Base-by-base conservation (phyloP, 176 grass and related monocot species). In the Zoysia japonica region DNA sequence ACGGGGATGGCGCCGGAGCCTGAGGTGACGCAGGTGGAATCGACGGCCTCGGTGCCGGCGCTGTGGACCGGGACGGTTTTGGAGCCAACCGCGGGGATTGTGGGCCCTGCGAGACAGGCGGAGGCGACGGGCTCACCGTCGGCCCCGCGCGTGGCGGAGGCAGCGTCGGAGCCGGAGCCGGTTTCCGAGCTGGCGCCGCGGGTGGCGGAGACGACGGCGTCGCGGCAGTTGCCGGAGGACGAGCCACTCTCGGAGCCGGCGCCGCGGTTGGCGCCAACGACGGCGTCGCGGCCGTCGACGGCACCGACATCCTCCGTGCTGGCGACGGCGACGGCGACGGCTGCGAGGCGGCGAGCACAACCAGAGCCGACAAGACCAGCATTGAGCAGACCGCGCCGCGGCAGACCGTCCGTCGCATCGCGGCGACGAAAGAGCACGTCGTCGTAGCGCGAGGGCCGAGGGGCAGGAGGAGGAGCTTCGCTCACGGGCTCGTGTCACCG, bases 291-390 rank as follows among this genome's bases (percentile, higher is more conserved):
- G 55, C 17, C 41, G 72, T 2, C 55, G 73, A n/a, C 0, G 46
- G 60, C 44, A 4, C 56, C 59, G 47, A 5, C 47, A 11, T 19
- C 43, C 43, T 76, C 6, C 35, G 71, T 7, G 71, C 50, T 10
- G 81, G 82, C 36, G 75, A 51, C 15, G 6, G 55, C 17, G 17
- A 12, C 36, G 51, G 52, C 46, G 87, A 45, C 46, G 87, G 16
- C 61, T 88, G 80, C 77, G 82, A 13, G 9, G 71, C 68, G 42
- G 72, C 36, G 65, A 40, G 66, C 43, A 38, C 72, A 7, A 85
- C 7, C 1, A 89, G 65, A 41, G 49, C 59, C 2, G 48, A 43
- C 1, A 88, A n/a, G 6, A 85, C 13, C 48, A 89, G 57, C 82
- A 59, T 38, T 41, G 81, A 69, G 76, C 54, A 88, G 2, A 15